Conservation (phyloP, 2,329 filamentous ascomycete genomes). For the Ceratocystis ficicola region DNA sequence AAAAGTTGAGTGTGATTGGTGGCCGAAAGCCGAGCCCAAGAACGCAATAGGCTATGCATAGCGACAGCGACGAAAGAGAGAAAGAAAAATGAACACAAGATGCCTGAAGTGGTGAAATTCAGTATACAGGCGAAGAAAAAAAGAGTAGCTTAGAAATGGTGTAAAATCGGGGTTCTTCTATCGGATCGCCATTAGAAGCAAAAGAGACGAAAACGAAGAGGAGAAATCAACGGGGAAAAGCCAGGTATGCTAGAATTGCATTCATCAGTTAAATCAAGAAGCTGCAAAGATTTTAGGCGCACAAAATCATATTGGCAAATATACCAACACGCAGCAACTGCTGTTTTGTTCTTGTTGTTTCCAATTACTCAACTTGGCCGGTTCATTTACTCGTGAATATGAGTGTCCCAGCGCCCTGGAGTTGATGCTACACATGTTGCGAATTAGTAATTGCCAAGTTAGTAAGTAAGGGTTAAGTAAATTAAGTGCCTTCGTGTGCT, state of each 20-base stretch:
- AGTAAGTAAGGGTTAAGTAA: too few species aligned
- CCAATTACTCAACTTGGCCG: not conserved
- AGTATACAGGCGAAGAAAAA: not conserved
- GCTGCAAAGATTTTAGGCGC: constrained; percentile 5
- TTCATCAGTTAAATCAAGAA: not conserved
- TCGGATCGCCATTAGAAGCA: not conserved
- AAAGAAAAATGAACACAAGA: not conserved
- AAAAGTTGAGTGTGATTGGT: constrained; percentile 6
- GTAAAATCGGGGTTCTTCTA: constrained; percentile 4
- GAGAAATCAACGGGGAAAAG: not conserved
- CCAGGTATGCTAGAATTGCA: constrained; percentile 1
- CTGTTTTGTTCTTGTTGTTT: constrained; percentile 1
- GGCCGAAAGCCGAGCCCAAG: constrained; percentile 20
- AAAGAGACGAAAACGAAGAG: not conserved
- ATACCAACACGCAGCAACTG: not conserved
- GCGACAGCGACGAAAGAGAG: not conserved
- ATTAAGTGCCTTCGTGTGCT: not conserved
- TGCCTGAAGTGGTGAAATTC: not conserved
- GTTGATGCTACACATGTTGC: not conserved
- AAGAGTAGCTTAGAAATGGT: not conserved
- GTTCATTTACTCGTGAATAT: too few species aligned
- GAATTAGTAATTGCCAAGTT: not conserved
- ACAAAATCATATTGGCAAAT: constrained; percentile 3
- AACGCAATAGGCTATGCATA: constrained; percentile 18
- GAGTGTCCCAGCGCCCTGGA: too few species aligned